Conservation (phyloP, 2,329 filamentous ascomycete genomes). For the Monosporascus sp. region DNA sequence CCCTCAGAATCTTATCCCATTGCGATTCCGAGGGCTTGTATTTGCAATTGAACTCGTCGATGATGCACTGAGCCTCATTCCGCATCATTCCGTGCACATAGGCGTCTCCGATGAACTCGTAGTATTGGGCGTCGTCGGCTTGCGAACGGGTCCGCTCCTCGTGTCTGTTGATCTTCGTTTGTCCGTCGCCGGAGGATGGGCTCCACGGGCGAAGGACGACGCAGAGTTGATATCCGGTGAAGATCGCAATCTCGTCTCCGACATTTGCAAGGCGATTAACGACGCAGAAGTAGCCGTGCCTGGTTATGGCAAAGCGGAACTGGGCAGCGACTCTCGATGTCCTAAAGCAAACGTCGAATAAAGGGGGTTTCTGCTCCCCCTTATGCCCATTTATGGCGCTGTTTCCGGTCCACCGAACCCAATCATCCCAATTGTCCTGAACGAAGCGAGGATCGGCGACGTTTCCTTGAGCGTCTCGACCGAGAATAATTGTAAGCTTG, state of each 20-base stretch:
- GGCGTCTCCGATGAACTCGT: slow-evolving; percentile 17
- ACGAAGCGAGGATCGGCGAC: slow-evolving; percentile 2
- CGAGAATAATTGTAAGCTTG: slow-evolving; percentile 6
- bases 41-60: slow-evolving; percentile 15
- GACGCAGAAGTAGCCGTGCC: slow-evolving; percentile 18
- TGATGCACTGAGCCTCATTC: slow-evolving; percentile 19
- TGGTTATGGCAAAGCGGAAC: slow-evolving; percentile 18
- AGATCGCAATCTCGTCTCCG: slow-evolving; percentile 13
- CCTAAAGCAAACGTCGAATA: slow-evolving; percentile 5
- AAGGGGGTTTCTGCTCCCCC: background rate
- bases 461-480: slow-evolving; percentile 1
- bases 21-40: slow-evolving; percentile 9
- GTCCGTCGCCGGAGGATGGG: background rate
- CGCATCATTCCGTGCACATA: slow-evolving; percentile 21
- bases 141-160: background rate
- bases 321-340: slow-evolving; percentile 6
- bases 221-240: slow-evolving; percentile 11
- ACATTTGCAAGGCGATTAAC: slow-evolving; percentile 9
- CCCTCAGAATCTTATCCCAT: background rate
- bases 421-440: slow-evolving; percentile 6
- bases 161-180: background rate
- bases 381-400: background rate
- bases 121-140: slow-evolving; percentile 3
- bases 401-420: slow-evolving; percentile 5
- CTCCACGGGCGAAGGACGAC: slow-evolving; percentile 8